Base-by-base conservation (phyloP, 441 rosid species). In the Viola pubescens region DNA sequence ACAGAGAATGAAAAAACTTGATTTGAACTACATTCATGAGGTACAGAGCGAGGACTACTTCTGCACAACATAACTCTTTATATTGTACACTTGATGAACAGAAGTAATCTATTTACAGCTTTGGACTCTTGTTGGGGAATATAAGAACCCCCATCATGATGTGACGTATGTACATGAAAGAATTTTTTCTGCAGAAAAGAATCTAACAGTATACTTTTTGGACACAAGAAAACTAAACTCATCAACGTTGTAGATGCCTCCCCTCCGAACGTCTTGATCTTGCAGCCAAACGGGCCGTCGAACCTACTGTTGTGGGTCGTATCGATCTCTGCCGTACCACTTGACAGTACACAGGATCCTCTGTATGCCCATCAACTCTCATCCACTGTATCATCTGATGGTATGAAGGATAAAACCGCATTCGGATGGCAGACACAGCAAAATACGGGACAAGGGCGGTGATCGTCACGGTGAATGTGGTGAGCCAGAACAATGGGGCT, bases 331-430 rank as follows among this genome's bases (percentile, higher is more conserved):
- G 99, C 4, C 96, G 79, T 51, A 94, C 94, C 77, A 86, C 71
- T 9, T 79, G 69, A 67, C 92, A 86, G 71, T 77, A 90, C 62
- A 86, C 99, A 0, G 87, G 88, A 58, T 94, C 95, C 40, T 90
- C 83, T 0, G 84, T 58, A 40, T 70, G 84, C 44, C 97, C 95
- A 52, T 94, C 97, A 1, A 68, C 65, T 64, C 95, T 69, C 8
- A 86, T 75, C 99, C 97, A 90, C 61, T 83, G 95, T 59, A 94
- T 82, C 96, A 86, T 94, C 63, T 85, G 94, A 64, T 94, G 97
- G 73, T 83, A 83, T 58, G 79, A 54, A 0, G 99, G 99, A 84
- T 85, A 94, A 63, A 88, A 88, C 66, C 94, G 75, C 84, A 86
- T 81, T 67, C 83, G 87, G 58, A 90, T 37, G 41, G 96, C 72